Conservation (phyloP, 768 basidiomycete genomes). For the Suillus subluteus region DNA sequence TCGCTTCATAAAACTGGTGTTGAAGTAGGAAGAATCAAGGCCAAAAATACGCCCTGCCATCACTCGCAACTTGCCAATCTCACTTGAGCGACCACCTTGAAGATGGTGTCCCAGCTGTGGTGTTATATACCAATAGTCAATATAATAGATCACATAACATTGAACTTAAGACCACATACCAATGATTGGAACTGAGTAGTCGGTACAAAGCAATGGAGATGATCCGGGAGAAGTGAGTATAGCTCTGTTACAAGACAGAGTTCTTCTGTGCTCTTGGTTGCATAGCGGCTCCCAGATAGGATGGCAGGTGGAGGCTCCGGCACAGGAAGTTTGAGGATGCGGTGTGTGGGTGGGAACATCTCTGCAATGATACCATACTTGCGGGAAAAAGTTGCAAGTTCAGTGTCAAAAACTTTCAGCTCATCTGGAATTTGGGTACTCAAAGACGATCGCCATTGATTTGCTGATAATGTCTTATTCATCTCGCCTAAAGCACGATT, state of each 20-base stretch:
- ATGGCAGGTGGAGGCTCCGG: neutral
- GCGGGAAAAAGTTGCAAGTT: neutral
- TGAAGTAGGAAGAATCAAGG: neutral
- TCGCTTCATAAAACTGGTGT: neutral
- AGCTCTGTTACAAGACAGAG: neutral
- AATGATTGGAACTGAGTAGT: too few species aligned
- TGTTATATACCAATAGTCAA: too few species aligned
- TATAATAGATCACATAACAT: too few species aligned
- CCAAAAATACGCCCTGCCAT: neutral
- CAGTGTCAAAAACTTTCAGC: neutral
- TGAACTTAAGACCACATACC: too few species aligned
- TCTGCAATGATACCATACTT: slow-evolving; percentile 9
- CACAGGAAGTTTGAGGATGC: neutral
- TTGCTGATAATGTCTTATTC: neutral
- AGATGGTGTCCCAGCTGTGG: neutral
- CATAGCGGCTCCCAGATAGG: neutral
- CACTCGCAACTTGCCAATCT: neutral
- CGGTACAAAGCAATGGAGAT: too few species aligned
- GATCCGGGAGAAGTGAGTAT: too few species aligned
- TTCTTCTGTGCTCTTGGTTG: neutral
- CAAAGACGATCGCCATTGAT: neutral
- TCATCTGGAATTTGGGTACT: slow-evolving; percentile 1
- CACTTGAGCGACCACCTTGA: neutral
- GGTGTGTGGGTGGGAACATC: slow-evolving; percentile 1
- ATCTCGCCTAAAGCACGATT: neutral